These are phyloP conservation scores for Daldinia decipiens DNA, from an alignment of 495 filamentous ascomycete genomes.

Conservation along the genomic window DNA sequence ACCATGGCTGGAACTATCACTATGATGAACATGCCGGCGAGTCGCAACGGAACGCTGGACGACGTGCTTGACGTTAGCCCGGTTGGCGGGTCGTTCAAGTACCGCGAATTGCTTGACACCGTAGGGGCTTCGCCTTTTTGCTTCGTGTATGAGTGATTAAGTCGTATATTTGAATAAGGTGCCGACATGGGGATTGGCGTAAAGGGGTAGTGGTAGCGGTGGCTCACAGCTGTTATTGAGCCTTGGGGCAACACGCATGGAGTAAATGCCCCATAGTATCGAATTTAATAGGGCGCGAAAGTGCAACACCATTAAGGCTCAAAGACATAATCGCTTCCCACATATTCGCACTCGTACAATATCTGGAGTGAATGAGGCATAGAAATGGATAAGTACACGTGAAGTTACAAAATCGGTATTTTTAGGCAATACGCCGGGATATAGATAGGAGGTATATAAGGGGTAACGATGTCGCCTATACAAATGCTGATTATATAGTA, in stretches of 20 bases:
- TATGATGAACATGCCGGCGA: constrained; percentile 52
- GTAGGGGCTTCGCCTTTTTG: constrained; percentile 49
- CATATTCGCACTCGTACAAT: constrained; percentile 8
- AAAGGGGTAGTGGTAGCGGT: neutral
- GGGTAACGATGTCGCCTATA: constrained; percentile 11
- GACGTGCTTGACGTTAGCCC: constrained; percentile 47
- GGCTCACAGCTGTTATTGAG: neutral
- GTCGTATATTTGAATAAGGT: neutral
- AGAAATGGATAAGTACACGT: constrained; percentile 5
- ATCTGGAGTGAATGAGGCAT: neutral
- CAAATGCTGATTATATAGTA: constrained; percentile 1
- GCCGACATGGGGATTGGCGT: neutral
- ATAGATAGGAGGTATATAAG: constrained; percentile 12
- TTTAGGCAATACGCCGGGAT: neutral
- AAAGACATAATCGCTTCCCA: neutral
- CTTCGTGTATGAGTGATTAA: constrained; percentile 51
- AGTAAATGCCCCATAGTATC: constrained; percentile 1
- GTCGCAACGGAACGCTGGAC: constrained; percentile 49
- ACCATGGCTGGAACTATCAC: constrained; percentile 56
- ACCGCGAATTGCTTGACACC: constrained; percentile 45
- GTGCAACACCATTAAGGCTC: neutral
- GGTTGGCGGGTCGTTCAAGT: constrained; percentile 33
- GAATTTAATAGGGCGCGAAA: constrained; percentile 16
- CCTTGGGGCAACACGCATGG: neutral
- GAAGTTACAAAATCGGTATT: constrained; percentile 14